Base-by-base conservation (phyloP, 2,329 filamentous ascomycete species). In the Alternaria atra region DNA sequence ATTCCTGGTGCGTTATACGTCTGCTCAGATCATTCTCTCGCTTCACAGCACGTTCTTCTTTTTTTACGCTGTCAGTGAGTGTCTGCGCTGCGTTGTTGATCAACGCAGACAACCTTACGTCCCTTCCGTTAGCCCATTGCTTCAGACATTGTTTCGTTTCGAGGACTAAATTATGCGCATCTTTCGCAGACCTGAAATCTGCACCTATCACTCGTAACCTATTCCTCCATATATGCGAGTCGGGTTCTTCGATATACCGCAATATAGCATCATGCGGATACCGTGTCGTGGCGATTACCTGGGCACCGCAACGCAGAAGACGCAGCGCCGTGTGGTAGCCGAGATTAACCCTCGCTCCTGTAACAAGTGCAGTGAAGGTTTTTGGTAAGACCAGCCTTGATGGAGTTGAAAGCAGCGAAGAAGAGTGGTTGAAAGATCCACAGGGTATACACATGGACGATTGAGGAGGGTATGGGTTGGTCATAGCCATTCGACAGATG, bases 51-150 rank as follows among this genome's bases (percentile, higher is more conserved):
- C 35, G 50, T 25, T 46, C 9, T 29, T 64, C 58, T 30, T 58
- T 64, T 42, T 56, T 53, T 8, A 66, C 43, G 44, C 58, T 64
- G 32, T 64, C 64, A 4, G 64, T 64, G 34, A 66, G 44, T 13
- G 64, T 66, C 40, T 66, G 64, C 12, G 64, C 64, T 20, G 60
- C 64, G 27, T 66, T 66, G 13, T 66, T 66, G 39, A 55, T 39
- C 23, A 55, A 39, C 9, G 47, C 34, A 37, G 51, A 46, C 29
- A 64, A 35, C 34, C 23, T 58, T n/a, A 48, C 12, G 8, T 60
- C 53, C 23, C 39, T 17, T n/a, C 64, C 55, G 25, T 50, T 42
- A 13, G 34, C 30, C 52, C 52, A 55, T 25, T 46, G 40, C 40
- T 20, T 32, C 37, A 66, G 30, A 32, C 61, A 64, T n/a, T 40